Evolutionary conservation across 2,329 filamentous ascomycete species (phyloP), one percentile per base, ranked within the genome.

Genomic region (Fusarium luffae): DNA sequence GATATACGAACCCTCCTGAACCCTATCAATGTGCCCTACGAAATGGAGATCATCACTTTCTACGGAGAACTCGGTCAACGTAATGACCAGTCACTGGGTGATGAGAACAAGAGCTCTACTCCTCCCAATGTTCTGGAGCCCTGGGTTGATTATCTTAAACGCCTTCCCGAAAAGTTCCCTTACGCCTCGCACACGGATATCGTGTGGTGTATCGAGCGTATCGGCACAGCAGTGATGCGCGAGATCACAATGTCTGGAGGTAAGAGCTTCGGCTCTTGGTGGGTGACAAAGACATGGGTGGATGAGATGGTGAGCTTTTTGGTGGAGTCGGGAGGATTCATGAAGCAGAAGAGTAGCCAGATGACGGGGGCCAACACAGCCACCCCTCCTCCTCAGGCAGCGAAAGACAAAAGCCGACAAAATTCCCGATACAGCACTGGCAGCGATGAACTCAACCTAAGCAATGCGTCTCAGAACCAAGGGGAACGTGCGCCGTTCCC

Each of bases 261-360:
- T 19, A 89, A 90, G 76, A 94, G 92, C 75, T 97, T 95, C 76
- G 91, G 92, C n/a, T 90, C 92, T 8, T 97, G 93, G 93, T 96
- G 93, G 93, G 92, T 98, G 61, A 94, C 94, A 5, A 97, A 98
- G 78, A 94, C 95, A 61, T 98, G 95, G 85, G 88, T 98, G 54
- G 94, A 98, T 76, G 95, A 98, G 81, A 97, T 97, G 93, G 89
- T 94, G 51, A 86, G 92, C 60, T 98, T 97, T 86, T 85, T 97
- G 71, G 93, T 93, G 1, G 93, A 97, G 75, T 90, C 94, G 74
- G 95, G 94, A 52, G 95, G 95, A 0, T 98, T 98, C 77, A 90
- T 98, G 83, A 85, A 85, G 70, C 85, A 86, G 62, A 87, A 82
- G 69, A 80, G 80, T 10, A 80, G 79, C 6, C 79, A 79, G 13